phyloP scores from a whole-genome alignment of 78 protist species.

The Isochrysis galbana region DNA sequence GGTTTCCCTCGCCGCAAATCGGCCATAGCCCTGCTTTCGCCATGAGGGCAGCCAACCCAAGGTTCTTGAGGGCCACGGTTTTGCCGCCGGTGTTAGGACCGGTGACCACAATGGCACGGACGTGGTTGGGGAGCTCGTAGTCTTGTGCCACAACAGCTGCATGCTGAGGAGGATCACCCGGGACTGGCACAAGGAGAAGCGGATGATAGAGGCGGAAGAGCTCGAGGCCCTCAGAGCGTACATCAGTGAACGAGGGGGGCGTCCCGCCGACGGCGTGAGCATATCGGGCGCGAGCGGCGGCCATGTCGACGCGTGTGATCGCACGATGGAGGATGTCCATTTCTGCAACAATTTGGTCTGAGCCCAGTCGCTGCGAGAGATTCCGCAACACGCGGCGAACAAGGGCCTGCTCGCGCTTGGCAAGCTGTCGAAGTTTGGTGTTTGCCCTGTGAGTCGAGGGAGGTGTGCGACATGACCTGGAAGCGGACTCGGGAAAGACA shows the following conservation, averaged over 20 bases:
- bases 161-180: not conserved
- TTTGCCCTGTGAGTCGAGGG: not conserved
- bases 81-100: constrained; percentile 23
- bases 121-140: not conserved
- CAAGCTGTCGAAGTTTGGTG: not conserved
- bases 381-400: not conserved
- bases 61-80: not conserved
- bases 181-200: not conserved
- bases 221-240: not conserved
- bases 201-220: not conserved
- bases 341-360: not conserved
- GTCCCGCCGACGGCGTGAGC: not conserved
- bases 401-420: not conserved
- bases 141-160: not conserved
- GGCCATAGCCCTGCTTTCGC: not conserved
- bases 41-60: not conserved
- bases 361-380: not conserved
- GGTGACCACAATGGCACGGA: not conserved
- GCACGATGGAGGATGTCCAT: not conserved
- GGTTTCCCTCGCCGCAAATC: not conserved
- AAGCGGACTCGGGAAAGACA: not conserved
- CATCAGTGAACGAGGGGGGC: not conserved
- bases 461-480: too few relatives aligned
- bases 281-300: constrained; percentile 23
- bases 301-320: not conserved